Conservation (phyloP, 2,329 filamentous ascomycete species). For the Colletotrichum sp. region DNA sequence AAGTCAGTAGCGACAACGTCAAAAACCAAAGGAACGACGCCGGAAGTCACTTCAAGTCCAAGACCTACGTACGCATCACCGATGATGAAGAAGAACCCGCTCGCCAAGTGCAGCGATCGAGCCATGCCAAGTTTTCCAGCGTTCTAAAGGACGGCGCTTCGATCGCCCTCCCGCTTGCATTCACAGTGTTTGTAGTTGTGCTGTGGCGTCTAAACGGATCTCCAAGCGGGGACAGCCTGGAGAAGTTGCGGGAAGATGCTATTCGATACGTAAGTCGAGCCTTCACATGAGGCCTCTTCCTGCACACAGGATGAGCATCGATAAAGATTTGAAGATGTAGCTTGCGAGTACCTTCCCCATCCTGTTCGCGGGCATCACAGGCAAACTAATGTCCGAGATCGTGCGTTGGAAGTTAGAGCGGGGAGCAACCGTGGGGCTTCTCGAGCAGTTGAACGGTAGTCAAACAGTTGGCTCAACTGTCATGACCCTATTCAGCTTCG, state of each 20-base stretch:
- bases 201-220: background rate
- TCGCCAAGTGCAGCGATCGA: background rate
- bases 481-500: too few relatives aligned
- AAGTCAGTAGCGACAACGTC: too few relatives aligned
- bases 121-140: background rate
- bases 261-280: background rate
- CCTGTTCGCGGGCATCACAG: constrained; percentile 29
- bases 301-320: background rate
- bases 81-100: background rate
- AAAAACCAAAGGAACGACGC: too few relatives aligned
- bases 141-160: background rate
- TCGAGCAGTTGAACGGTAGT: constrained; percentile 33
- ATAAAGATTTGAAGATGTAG: background rate
- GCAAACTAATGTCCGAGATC: constrained; percentile 27
- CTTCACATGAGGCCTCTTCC: background rate
- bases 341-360: constrained; percentile 31
- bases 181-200: background rate
- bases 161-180: background rate
- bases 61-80: background rate
- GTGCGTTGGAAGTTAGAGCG: constrained; percentile 30
- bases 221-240: background rate
- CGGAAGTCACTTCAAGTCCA: too few relatives aligned
- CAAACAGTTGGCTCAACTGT: constrained; percentile 24
- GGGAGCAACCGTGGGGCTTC: constrained; percentile 25
- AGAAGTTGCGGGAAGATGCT: background rate